Conservation (phyloP, 306 rosid species). For the Gynostemma pentaphyllum region DNA sequence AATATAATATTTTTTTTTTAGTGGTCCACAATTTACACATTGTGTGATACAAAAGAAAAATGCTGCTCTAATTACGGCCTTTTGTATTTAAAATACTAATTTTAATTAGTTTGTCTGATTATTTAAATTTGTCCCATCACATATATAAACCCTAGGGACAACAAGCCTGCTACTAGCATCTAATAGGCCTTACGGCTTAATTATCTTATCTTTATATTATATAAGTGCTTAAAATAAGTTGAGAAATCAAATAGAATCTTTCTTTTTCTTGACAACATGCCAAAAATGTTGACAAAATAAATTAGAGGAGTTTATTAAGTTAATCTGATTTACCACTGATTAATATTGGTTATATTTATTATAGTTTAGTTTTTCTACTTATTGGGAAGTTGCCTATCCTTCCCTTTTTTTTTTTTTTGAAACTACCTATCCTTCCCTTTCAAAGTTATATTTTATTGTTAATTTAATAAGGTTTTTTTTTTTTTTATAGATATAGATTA, state of each 20-base stretch:
- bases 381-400: too few relatives aligned
- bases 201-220: not conserved
- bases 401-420: too few relatives aligned
- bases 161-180: slow-evolving; percentile 7
- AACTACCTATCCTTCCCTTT: too few relatives aligned
- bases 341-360: too few relatives aligned
- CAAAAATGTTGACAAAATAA: too few relatives aligned
- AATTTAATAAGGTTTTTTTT: too few relatives aligned
- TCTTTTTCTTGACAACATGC: too few relatives aligned
- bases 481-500: too few relatives aligned
- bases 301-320: too few relatives aligned
- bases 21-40: slow-evolving; percentile 2
- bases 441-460: too few relatives aligned
- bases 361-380: too few relatives aligned
- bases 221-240: not conserved
- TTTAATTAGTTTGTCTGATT: not conserved
- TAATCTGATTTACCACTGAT: too few relatives aligned
- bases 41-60: slow-evolving; percentile 2
- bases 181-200: not conserved
- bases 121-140: slow-evolving; percentile 7
- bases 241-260: not conserved
- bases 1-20: not conserved
- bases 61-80: not conserved
- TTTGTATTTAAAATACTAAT: not conserved
- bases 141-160: slow-evolving; percentile 6